Evolutionary conservation across 1,139 yeast species (phyloP).

Genomic region (Debaryomyces robertsiae): DNA sequence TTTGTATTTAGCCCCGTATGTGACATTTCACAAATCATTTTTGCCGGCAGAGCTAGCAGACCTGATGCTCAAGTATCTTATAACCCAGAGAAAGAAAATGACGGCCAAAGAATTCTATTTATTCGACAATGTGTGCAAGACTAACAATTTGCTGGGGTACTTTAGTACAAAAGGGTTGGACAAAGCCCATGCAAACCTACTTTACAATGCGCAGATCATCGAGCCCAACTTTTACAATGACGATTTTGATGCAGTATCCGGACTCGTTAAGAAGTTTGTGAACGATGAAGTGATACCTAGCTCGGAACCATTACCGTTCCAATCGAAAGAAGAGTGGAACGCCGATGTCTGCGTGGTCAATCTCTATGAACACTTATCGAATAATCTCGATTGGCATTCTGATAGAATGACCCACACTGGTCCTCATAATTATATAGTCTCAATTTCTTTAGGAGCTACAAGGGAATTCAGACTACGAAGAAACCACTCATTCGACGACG

Average conservation of each 20-base stretch:
- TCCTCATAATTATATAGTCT: conserved; percentile 66
- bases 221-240: conserved; percentile 34
- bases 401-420: conserved; percentile 72
- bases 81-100: conserved; percentile 43
- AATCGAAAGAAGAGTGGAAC: conserved; percentile 39
- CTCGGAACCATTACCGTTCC: conserved; percentile 28
- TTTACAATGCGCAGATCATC: conserved; percentile 41
- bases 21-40: conserved; percentile 52
- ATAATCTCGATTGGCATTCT: conserved; percentile 70
- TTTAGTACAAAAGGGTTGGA: conserved; percentile 28
- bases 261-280: conserved; percentile 44
- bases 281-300: conserved; percentile 36
- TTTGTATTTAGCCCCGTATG: conserved; percentile 41
- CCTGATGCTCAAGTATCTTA: conserved; percentile 39
- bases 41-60: conserved; percentile 54
- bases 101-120: conserved; percentile 50
- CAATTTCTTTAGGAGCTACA: conserved; percentile 66
- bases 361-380: conserved; percentile 48
- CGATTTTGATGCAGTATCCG: conserved; percentile 41
- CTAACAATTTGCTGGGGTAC: conserved; percentile 52
- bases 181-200: conserved; percentile 20
- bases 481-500: conserved; percentile 25
- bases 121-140: conserved; percentile 59
- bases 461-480: conserved; percentile 62
- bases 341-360: conserved; percentile 60